These are phyloP conservation scores for Diaporthe sp. DNA, from an alignment of 2,329 filamentous ascomycete species.

Conservation along the genomic window DNA sequence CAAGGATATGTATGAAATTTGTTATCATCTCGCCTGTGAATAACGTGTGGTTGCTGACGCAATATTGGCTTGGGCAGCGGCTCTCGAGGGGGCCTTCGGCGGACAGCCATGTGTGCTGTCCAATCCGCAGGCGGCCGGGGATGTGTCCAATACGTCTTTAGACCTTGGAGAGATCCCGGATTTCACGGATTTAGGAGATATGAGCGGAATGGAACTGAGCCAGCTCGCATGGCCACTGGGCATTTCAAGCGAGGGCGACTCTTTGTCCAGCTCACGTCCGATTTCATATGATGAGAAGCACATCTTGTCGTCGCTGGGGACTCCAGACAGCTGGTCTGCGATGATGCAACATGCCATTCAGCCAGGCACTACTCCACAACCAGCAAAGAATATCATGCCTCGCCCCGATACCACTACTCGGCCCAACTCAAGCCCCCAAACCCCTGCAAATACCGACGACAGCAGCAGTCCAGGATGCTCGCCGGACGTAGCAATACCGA, in stretches of 20 bases:
- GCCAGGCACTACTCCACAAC: background rate
- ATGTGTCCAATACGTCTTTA: background rate
- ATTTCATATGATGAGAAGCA: background rate
- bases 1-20: background rate
- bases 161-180: background rate
- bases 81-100: slow-evolving; percentile 6
- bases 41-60: background rate
- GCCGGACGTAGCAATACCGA: background rate
- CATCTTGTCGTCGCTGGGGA: background rate
- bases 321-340: slow-evolving; percentile 1
- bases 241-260: background rate
- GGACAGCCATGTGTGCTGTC: background rate
- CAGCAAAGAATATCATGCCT: slow-evolving; percentile 1
- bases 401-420: background rate
- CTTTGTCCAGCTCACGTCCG: background rate
- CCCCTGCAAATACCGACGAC: background rate
- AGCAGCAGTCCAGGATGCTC: slow-evolving; percentile 17
- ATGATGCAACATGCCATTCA: background rate
- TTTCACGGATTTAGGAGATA: slow-evolving; percentile 12
- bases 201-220: background rate
- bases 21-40: too few species aligned
- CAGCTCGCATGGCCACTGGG: slow-evolving; percentile 11
- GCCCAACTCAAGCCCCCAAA: background rate
- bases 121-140: slow-evolving; percentile 6
- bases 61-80: background rate